Percentiles rank a stretch among this genome's conserved stretches.
These are phyloP conservation scores for Leccinum imitatum DNA, from an alignment of 768 basidiomycete species.

Conservation along the genomic window DNA sequence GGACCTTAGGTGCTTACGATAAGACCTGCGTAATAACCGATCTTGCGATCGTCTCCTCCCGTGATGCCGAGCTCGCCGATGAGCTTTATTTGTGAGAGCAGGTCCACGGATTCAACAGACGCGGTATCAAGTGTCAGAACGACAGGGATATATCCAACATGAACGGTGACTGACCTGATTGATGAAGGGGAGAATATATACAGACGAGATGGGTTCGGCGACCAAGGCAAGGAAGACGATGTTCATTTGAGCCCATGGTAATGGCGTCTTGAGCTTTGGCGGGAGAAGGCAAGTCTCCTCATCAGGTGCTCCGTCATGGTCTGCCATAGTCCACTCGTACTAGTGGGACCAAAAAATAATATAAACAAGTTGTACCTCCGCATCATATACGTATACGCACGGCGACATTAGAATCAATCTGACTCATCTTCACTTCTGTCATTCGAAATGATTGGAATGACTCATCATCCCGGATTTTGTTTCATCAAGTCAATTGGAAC, in stretches of 20 bases:
- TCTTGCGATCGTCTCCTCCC: conserved; percentile 59
- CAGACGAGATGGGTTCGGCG: conserved; percentile 55
- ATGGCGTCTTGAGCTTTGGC: conserved; percentile 39
- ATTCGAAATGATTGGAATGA: too few relatives aligned
- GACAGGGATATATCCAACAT: neutral
- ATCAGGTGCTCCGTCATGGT: conserved; percentile 43
- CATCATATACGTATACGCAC: too few relatives aligned
- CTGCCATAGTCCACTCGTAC: conserved; percentile 15
- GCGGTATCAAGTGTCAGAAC: neutral
- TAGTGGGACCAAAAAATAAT: too few relatives aligned
- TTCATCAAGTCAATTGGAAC: too few relatives aligned
- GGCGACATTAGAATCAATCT: too few relatives aligned
- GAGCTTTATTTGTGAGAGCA: conserved; percentile 38
- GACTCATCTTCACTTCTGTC: too few relatives aligned
- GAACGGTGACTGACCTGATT: conserved; percentile 43
- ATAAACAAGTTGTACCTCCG: too few relatives aligned
- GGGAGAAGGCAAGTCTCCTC: conserved; percentile 44
- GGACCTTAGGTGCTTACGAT: conserved; percentile 38
- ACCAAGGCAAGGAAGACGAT: conserved; percentile 50
- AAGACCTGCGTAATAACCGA: conserved; percentile 68
- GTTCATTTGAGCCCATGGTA: conserved; percentile 52
- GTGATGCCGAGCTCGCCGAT: conserved; percentile 63
- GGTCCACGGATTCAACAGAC: neutral
- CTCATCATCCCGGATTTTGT: too few relatives aligned
- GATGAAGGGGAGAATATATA: conserved; percentile 62